Base-by-base conservation (phyloP, 148 eudicot genomes). In the Cornus controversa region DNA sequence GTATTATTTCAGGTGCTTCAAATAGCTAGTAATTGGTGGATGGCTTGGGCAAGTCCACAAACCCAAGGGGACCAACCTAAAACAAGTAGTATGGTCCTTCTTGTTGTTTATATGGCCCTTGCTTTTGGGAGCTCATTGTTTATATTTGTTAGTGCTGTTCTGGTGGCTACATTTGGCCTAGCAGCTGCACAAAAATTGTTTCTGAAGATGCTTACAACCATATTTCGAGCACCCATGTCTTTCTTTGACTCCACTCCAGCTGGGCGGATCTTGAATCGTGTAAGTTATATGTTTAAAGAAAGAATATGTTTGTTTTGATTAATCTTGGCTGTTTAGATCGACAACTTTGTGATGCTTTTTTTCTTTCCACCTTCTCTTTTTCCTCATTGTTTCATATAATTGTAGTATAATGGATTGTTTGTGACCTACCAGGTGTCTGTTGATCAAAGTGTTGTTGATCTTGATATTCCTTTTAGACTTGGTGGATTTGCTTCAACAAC, bases 31-130 rank as follows among this genome's bases (percentile, higher is more conserved):
- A 95, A 85, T 85, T 95, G 93, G 94, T 95, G 99, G 99, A 93
- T 95, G 99, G 97, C 99, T 31, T 95, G 97, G 97, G 99, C 99
- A 40, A 93, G 88, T 76, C 97, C 99, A 24, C 94, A 90, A 80
- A 90, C 96, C 14, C 80, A 85, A 31, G 96, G 96, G 79, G 94
- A 89, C 74, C 77, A 80, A 75, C 93, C 97, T 26, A 89, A 81
- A 83, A 88, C 94, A 26, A 90, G 92, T 83, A 90, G 75, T 80
- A 47, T 90, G 81, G 86, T 89, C 8, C 90, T 95, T 76, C 88
- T 95, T 78, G 82, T 86, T 83, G 97, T 95, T 75, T 95, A 95
- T 81, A 91, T 93, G 97, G 94, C 93, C 66, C 96, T 95, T 78
- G 99, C 96, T 58, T 93, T 95, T 78, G 97, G 99, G 26, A 91